Evolutionary conservation across 108 stramenopile species (phyloP).

Genomic region (Chaetoceros muelleri): DNA sequence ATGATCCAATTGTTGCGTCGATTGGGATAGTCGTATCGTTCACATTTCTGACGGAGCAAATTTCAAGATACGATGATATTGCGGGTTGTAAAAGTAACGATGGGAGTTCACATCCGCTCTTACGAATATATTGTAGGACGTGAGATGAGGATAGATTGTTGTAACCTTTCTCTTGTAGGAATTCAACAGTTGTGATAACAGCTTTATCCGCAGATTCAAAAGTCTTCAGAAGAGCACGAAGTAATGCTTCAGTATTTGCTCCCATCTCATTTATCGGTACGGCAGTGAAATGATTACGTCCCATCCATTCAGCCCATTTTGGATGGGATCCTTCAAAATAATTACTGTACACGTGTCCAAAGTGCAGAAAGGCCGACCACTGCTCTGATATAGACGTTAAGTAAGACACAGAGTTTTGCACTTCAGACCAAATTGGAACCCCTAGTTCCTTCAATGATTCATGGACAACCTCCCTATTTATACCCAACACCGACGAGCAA

Average conservation of each 20-base stretch:
- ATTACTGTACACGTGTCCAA: slow-evolving; percentile 49
- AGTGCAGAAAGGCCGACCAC: slow-evolving; percentile 54
- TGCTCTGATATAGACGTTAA: slow-evolving; percentile 14
- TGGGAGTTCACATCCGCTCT: slow-evolving; percentile 21
- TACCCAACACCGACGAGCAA: slow-evolving; percentile 24
- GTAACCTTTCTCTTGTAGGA: slow-evolving; percentile 43
- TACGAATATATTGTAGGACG: slow-evolving; percentile 34
- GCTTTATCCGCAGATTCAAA: slow-evolving; percentile 44
- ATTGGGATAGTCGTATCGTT: too few species aligned
- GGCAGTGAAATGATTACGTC: slow-evolving; percentile 5
- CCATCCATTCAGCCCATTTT: slow-evolving; percentile 56
- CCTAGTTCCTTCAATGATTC: slow-evolving; percentile 33
- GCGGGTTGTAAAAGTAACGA: slow-evolving; percentile 36
- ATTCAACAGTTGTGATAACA: slow-evolving; percentile 23
- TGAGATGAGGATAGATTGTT: slow-evolving; percentile 29
- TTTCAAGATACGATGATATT: too few species aligned
- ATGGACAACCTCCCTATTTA: slow-evolving; percentile 20
- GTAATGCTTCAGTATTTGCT: slow-evolving; percentile 6
- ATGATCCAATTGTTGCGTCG: too few species aligned
- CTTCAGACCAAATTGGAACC: slow-evolving; percentile 26
- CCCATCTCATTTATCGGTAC: not conserved
- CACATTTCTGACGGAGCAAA: too few species aligned
- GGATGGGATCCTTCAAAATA: slow-evolving; percentile 28
- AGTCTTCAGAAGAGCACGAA: slow-evolving; percentile 13
- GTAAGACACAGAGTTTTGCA: not conserved